A percentile compares a stretch with the other conserved stretches of the same genome.
Conservation (phyloP, 768 basidiomycete species). For the Tricholoma bakamatsutake region DNA sequence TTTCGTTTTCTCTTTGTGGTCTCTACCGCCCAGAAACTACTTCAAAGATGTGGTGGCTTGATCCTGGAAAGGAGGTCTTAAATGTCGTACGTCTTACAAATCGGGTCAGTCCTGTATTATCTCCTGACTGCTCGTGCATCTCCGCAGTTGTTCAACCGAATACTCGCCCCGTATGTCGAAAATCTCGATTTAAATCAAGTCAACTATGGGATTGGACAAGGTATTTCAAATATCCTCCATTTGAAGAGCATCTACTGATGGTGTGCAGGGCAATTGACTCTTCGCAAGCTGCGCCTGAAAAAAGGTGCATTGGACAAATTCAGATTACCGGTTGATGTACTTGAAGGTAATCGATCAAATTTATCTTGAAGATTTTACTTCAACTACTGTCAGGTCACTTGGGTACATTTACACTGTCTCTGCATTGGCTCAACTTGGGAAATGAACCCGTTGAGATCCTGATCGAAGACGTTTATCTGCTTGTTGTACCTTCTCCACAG, state of each 20-base stretch:
- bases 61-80: slow-evolving; percentile 80
- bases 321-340: slow-evolving; percentile 88
- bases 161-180: slow-evolving; percentile 92
- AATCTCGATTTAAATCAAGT: slow-evolving; percentile 94
- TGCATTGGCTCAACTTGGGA: slow-evolving; percentile 86
- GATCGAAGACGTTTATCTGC: slow-evolving; percentile 92
- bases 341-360: slow-evolving; percentile 59
- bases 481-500: slow-evolving; percentile 79
- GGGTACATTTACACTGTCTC: slow-evolving; percentile 78
- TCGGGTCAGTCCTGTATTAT: neutral
- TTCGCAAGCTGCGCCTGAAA: slow-evolving; percentile 82
- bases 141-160: slow-evolving; percentile 71
- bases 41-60: slow-evolving; percentile 73
- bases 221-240: slow-evolving; percentile 26
- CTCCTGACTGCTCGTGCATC: neutral
- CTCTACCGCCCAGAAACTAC: neutral
- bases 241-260: slow-evolving; percentile 1
- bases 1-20: neutral
- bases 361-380: slow-evolving; percentile 2
- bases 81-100: slow-evolving; percentile 53
- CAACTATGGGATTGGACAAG: slow-evolving; percentile 88
- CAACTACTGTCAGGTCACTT: slow-evolving; percentile 54
- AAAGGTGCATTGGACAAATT: slow-evolving; percentile 94
- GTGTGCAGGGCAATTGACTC: slow-evolving; percentile 60
- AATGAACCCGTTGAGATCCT: slow-evolving; percentile 88